Base-by-base conservation (phyloP, 2,329 filamentous ascomycete genomes). In the Fusarium praegraminearum region DNA sequence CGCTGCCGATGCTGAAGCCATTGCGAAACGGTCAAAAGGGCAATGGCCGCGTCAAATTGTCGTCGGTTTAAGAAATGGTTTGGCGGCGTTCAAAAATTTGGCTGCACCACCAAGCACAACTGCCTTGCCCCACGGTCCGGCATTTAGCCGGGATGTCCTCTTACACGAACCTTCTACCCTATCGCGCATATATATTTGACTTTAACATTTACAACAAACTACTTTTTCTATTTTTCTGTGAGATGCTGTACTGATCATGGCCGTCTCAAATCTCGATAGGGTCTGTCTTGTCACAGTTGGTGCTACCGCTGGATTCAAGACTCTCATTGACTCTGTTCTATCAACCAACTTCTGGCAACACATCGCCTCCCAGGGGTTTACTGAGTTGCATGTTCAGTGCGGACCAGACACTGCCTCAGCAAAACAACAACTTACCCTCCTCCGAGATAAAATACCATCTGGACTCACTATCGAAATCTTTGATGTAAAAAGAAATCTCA, bases 261-360 rank as follows among this genome's bases (percentile, higher is more conserved):
- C 33, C 1, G 46, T 36, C 8, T 24, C 26, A 35, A 15, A 16
- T 10, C 51, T 72, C 20, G 61, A 76, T 28, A 77, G 79, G 35
- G 77, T 82, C 55, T 96, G 93, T 77, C 92, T 99, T 71, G 91
- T 98, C 57, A 98, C 96, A 0, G 91, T 97, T 32, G 96, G 96
- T 59, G 95, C 96, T 8, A 99, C 95, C 0, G 94, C 94, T 18
- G 88, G 91, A 22, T 99, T 99, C 80, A 84, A 86, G 54, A 80
- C 84, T 9, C 87, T 99, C 3, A 86, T 97, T 58, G 80, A 85
- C 44, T 87, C 90, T 33, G 87, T 91, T 13, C 82, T 97, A 8
- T 81, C 85, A 20, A 80, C 85, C 1, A 73, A 78, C 0, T 94
- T 96, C 76, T 83, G 97, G 65, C 71, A 82, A 8, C 83, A 85